Evolutionary conservation across 1,139 yeast genomes (phyloP).

Genomic region (Yamadazyma spencermartinsiae): DNA sequence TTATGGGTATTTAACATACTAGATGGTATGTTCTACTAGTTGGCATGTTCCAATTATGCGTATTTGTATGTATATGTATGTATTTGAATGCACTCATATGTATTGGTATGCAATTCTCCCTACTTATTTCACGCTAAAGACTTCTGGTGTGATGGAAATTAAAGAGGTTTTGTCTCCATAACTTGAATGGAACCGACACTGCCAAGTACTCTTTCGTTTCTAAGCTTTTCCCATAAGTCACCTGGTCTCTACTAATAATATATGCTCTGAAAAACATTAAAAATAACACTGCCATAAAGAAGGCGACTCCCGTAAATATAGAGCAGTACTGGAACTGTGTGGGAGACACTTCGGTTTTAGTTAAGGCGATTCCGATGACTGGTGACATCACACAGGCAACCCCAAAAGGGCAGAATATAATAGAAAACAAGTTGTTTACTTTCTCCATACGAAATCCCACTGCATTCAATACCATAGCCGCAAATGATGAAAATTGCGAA

Average conservation of each 20-base stretch:
- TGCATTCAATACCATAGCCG: slow-evolving; percentile 21
- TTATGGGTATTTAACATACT: too few relatives aligned
- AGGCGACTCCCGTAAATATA: slow-evolving; percentile 46
- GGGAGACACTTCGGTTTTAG: slow-evolving; percentile 20
- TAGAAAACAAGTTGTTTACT: slow-evolving; percentile 40
- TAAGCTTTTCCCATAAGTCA: background rate
- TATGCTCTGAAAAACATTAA: slow-evolving; percentile 42
- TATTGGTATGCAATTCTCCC: too few relatives aligned
- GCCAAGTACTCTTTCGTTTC: background rate
- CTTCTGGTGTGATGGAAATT: background rate
- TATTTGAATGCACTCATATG: too few relatives aligned
- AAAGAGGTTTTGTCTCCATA: background rate
- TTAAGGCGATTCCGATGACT: slow-evolving; percentile 38
- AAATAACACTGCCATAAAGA: slow-evolving; percentile 33
- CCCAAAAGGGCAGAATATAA: slow-evolving; percentile 43
- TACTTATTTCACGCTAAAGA: too few relatives aligned
- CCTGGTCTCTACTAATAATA: slow-evolving; percentile 25
- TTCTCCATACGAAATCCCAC: slow-evolving; percentile 37
- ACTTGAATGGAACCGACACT: background rate
- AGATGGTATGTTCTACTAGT: too few relatives aligned
- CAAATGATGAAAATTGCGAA: slow-evolving; percentile 11
- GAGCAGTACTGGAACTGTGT: slow-evolving; percentile 44
- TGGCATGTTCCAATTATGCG: too few relatives aligned
- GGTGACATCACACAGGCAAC: slow-evolving; percentile 43
- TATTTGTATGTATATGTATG: too few relatives aligned